Evolutionary conservation across 768 basidiomycete genomes (phyloP).

Genomic region (Clavaria fumosa): DNA sequence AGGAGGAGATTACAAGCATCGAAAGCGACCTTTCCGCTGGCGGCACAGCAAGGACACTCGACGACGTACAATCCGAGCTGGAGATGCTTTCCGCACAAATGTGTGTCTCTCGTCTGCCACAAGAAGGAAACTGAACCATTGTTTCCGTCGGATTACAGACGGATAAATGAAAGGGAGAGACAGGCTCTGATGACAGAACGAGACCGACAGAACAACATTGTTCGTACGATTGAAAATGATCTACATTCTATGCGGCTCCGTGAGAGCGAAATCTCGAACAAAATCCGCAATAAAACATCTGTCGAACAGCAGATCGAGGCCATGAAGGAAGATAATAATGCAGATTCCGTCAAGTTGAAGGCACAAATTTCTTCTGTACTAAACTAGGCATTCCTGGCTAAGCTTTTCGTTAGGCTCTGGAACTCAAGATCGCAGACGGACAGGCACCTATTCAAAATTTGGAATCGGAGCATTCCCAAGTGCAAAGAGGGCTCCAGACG

Average conservation of each 20-base stretch:
- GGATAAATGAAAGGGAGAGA: constrained; percentile 48
- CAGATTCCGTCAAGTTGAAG: constrained; percentile 33
- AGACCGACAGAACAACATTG: constrained; percentile 38
- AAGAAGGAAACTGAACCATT: constrained; percentile 1
- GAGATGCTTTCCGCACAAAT: constrained; percentile 44
- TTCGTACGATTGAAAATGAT: constrained; percentile 42
- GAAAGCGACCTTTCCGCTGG: constrained; percentile 55
- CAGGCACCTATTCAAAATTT: constrained; percentile 51
- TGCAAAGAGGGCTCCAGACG: constrained; percentile 33
- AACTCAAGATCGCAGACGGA: constrained; percentile 41
- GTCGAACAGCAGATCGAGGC: constrained; percentile 40
- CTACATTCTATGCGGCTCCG: constrained; percentile 48
- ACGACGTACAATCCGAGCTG: constrained; percentile 74
- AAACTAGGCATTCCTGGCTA: no score
- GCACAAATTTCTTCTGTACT: constrained; percentile 24
- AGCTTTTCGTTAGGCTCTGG: constrained; percentile 35
- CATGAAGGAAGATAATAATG: constrained; percentile 41
- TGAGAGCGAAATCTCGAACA: constrained; percentile 38
- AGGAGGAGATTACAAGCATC: constrained; percentile 42
- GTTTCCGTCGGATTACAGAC: constrained; percentile 24
- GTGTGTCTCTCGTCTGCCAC: constrained; percentile 27
- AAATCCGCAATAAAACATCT: constrained; percentile 41
- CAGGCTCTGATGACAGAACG: constrained; percentile 40
- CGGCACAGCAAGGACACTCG: constrained; percentile 68
- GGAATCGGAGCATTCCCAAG: constrained; percentile 35